Conservation (phyloP, 495 filamentous ascomycete species). For the Podospora pseudocomata region DNA sequence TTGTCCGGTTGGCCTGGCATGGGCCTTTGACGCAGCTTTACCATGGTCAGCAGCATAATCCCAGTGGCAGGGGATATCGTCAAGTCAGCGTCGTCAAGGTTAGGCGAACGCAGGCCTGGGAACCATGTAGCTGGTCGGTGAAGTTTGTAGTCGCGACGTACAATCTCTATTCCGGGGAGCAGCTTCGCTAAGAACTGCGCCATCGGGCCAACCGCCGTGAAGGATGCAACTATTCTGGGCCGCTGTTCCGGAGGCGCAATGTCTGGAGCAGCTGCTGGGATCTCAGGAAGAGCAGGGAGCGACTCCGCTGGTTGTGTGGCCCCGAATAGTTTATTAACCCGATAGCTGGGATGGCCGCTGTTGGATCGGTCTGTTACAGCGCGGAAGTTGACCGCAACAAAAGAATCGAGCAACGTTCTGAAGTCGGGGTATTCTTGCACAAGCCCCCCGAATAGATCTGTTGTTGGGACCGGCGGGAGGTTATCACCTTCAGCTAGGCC, state of each 20-base stretch:
- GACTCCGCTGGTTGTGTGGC: neutral
- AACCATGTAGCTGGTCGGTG: constrained; percentile 36
- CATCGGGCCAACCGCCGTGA: constrained; percentile 45
- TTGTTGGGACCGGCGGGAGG: neutral
- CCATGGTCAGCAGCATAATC: constrained; percentile 65
- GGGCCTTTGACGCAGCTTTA: constrained; percentile 67
- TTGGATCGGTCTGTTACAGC: no score
- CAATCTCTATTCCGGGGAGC: constrained; percentile 51
- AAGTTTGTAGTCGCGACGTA: constrained; percentile 56
- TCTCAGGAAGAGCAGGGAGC: constrained; percentile 15
- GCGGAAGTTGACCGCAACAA: constrained; percentile 38
- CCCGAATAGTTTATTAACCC: constrained; percentile 8
- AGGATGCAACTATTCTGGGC: constrained; percentile 48
- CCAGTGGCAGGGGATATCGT: constrained; percentile 68
- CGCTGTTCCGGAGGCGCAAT: constrained; percentile 24
- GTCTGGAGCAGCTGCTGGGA: constrained; percentile 24
- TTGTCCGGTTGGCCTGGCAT: constrained; percentile 56
- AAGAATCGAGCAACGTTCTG: constrained; percentile 41
- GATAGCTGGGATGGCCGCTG: no score
- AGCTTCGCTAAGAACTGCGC: constrained; percentile 44
- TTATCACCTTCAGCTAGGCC: no score
- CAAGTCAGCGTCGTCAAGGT: constrained; percentile 67
- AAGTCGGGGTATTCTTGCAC: constrained; percentile 16
- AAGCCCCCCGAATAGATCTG: neutral
- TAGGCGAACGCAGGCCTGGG: constrained; percentile 32